Percentiles rank a stretch among this genome's conserved stretches.
Evolutionary conservation across 805 yeast genomes (phyloP).

Genomic region (Kodamaea jinghongensis): DNA sequence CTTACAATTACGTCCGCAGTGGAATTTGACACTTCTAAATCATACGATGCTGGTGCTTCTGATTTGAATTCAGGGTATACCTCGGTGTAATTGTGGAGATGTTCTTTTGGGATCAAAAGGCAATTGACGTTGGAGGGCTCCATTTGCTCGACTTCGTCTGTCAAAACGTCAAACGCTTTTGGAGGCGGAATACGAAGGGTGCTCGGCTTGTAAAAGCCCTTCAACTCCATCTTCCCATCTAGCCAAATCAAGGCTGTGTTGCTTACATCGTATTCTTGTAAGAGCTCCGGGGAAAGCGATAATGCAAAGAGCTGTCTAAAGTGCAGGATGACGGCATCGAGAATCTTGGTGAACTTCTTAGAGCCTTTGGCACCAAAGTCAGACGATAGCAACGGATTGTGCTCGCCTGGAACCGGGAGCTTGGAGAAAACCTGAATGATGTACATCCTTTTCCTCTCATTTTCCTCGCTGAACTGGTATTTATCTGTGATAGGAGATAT

Average conservation of each 20-base stretch:
- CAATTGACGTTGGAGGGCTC: conserved; percentile 17
- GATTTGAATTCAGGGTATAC: conserved; percentile 31
- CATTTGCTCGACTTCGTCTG: conserved; percentile 13
- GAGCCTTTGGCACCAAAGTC: conserved; percentile 27
- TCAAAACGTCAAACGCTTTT: conserved; percentile 11
- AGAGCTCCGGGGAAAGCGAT: conserved; percentile 8
- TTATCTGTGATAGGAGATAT: conserved; percentile 1
- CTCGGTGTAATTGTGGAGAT: conserved; percentile 18
- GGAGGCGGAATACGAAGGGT: conserved; percentile 36
- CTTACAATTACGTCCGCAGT: conserved; percentile 1
- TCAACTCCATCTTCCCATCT: conserved; percentile 37
- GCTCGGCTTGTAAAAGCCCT: conserved; percentile 38
- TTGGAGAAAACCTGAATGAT: conserved; percentile 28
- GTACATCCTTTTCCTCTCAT: conserved; percentile 31
- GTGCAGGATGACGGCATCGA: conserved; percentile 15
- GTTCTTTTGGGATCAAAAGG: conserved; percentile 19
- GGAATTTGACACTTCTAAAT: conserved; percentile 4
- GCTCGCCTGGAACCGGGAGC: conserved; percentile 15
- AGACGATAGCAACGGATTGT: conserved; percentile 8
- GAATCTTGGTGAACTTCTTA: conserved; percentile 22
- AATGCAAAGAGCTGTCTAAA: conserved; percentile 12
- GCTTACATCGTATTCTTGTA: conserved; percentile 8
- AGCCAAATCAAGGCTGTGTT: conserved; percentile 34
- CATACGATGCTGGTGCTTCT: conserved; percentile 11
- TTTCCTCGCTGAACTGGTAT: conserved; percentile 22